Percentiles rank a stretch among this genome's conserved stretches.
phyloP scores from a whole-genome alignment of 1,139 yeast species.

The Geotrichum histeridarum region DNA sequence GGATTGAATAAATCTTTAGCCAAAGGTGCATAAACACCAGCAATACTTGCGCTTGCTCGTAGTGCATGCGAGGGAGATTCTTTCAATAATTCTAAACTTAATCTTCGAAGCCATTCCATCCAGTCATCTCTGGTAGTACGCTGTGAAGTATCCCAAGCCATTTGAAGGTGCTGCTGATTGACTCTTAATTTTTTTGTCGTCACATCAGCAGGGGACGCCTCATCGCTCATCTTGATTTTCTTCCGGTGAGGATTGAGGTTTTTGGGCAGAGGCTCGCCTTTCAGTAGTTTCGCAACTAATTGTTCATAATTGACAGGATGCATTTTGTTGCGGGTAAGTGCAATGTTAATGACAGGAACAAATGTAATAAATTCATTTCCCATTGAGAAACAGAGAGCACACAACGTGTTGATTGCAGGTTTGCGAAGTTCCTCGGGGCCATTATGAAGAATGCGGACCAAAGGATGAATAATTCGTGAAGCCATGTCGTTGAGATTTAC shows the following conservation, averaged over 20 bases:
- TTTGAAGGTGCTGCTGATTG: slow-evolving; percentile 69
- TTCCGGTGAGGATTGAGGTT: slow-evolving; percentile 53
- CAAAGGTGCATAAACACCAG: slow-evolving; percentile 80
- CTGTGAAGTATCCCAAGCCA: slow-evolving; percentile 90
- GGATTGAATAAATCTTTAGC: slow-evolving; percentile 92
- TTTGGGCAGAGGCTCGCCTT: slow-evolving; percentile 84
- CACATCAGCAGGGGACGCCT: slow-evolving; percentile 62
- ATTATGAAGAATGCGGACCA: slow-evolving; percentile 57
- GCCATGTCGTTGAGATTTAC: slow-evolving; percentile 83
- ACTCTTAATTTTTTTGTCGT: slow-evolving; percentile 77
- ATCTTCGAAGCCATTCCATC: slow-evolving; percentile 93
- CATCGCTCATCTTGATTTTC: slow-evolving; percentile 47
- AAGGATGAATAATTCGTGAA: slow-evolving; percentile 82
- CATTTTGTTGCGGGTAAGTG: slow-evolving; percentile 56
- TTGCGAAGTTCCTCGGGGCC: slow-evolving; percentile 56
- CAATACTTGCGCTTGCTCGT: slow-evolving; percentile 87
- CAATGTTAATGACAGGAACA: slow-evolving; percentile 77
- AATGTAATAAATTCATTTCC: slow-evolving; percentile 83
- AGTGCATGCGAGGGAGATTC: slow-evolving; percentile 95
- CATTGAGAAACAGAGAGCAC: slow-evolving; percentile 72
- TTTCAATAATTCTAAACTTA: slow-evolving; percentile 78
- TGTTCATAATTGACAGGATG: slow-evolving; percentile 76
- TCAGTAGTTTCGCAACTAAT: slow-evolving; percentile 66
- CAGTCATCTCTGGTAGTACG: slow-evolving; percentile 91
- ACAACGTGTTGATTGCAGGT: slow-evolving; percentile 72